Evolutionary conservation across 441 rosid genomes (phyloP), one percentile per base, ranked within the genome.

Genomic region (Pelargonium cotyledonis): DNA sequence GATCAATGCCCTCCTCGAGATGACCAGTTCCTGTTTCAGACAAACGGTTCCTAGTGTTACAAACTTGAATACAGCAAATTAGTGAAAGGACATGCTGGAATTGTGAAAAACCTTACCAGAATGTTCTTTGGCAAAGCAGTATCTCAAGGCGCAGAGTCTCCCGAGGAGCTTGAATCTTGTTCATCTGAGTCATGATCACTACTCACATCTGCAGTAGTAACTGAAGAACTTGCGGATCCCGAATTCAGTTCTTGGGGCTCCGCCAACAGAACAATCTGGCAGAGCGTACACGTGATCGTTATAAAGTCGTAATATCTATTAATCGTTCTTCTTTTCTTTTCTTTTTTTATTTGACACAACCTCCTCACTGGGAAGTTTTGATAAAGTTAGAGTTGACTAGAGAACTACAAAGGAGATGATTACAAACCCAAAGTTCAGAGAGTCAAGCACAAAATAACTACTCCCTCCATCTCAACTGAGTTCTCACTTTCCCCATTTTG

Each of bases 31-130:
- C 60, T 53, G 60, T n/a, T 4, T 5, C 15, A n/a, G 0, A n/a
- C 15, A 53, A 15, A n/a, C 53, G 16, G 6, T 1, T 53, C 8
- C 19, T 15, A 0, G 7, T 15, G 21, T 53, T 53, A 53, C 60
- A n/a, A 16, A 53, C 19, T 53, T n/a, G 18, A n/a, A 53, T 53
- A 53, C 53, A 53, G 60, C 60, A 53, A 53, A 31, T 47, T 47
- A 19, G 60, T 5, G 60, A 53, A 53, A 15, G 38, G 5, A 53
- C 60, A 53, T 15, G 19, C 19, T 6, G 60, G 5, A 5, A 31
- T 31, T 31, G 38, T 4, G 60, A 15, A 53, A 15, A 15, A 21
- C 15, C 60, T 53, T 16, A 53, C 60, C 60, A n/a, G 18, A 53
- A 53, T 53, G 60, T 53, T 19, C 15, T 15, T 53, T 53, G 60